Evolutionary conservation across 2,329 filamentous ascomycete species (phyloP), one percentile per base, ranked within the genome.

Genomic region (Fusarium multiceps): DNA sequence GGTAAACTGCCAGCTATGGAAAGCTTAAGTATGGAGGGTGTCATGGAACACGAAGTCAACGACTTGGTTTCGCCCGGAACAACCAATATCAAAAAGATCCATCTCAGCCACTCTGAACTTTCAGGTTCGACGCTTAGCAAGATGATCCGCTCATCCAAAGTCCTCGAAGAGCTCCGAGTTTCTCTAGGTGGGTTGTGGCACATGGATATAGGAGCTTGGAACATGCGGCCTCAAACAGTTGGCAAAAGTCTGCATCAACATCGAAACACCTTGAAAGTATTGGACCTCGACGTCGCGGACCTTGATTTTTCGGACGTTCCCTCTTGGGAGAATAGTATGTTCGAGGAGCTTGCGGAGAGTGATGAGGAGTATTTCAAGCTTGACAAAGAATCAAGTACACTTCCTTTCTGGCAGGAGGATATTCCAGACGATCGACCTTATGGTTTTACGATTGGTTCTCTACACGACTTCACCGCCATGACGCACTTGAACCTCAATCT

Each of bases 41-140:
- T 55, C 9, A 18, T 21, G 13, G 54, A 69, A 18, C 27, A 45
- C 21, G 40, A 67, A n/a, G 25, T 65, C 11, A 37, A 34, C 7
- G 5, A 4, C 10, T 6, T 63, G 5, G 16, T 37, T 30, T 41
- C 23, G 6, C 34, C 58, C 13, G 21, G 27, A 10, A 63, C 16
- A 11, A 55, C 58, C 21, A 63, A 28, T 20, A 37, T 42, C 4
- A 55, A n/a, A 10, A 63, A 23, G 3, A 47, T 63, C 6, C 16
- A n/a, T 6, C 27, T 42, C 12, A 2, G 8, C 8, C 47, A 63
- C 13, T 18, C 28, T 13, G 48, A 42, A 4, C 32, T 63, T 25
- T 55, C 57, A 3, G 27, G 41, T 14, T 48, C 41, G 7, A 55
- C 57, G 18, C 20, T 25, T 0, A 32, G 27, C 12, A 42, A 37